These are phyloP conservation scores for Rhododendron ovatum DNA, from an alignment of 148 eudicot genomes.

Conservation along the genomic window DNA sequence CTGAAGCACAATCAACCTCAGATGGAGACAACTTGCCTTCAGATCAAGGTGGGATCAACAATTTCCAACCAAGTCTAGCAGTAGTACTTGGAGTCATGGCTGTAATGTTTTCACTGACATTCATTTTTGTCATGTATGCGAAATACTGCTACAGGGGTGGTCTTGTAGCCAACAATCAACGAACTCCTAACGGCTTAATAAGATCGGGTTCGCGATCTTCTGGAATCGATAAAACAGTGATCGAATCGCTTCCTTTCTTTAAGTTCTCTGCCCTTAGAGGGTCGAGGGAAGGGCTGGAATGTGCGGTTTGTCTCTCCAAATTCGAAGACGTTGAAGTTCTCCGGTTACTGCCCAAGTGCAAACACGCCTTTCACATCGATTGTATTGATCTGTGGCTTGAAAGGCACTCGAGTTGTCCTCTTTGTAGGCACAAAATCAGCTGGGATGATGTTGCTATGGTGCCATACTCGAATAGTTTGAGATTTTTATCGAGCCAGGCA, in stretches of 20 bases:
- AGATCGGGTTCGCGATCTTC: conserved; percentile 31
- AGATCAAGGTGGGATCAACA: conserved; percentile 4
- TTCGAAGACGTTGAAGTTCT: conserved; percentile 60
- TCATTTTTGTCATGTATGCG: conserved; percentile 48
- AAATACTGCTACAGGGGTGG: conserved; percentile 37
- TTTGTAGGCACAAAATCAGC: conserved; percentile 56
- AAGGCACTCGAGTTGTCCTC: conserved; percentile 68
- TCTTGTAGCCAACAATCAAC: conserved; percentile 8
- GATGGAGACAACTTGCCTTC: not conserved
- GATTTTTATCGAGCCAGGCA: conserved; percentile 27
- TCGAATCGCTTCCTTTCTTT: conserved; percentile 69
- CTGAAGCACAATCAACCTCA: conserved; percentile 25
- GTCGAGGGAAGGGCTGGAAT: conserved; percentile 65
- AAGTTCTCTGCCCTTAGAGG: conserved; percentile 62
- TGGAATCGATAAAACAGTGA: conserved; percentile 49
- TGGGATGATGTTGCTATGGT: conserved; percentile 31
- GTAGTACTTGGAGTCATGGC: conserved; percentile 53
- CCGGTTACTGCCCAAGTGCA: conserved; percentile 68
- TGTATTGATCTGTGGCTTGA: conserved; percentile 78
- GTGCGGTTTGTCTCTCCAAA: conserved; percentile 64
- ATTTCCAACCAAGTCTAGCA: conserved; percentile 70
- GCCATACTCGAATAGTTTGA: conserved; percentile 34
- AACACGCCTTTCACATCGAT: conserved; percentile 65
- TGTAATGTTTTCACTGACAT: conserved; percentile 48
- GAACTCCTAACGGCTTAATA: conserved; percentile 15